Conservation (phyloP, 164 flowering plant species). For the Dillenia turbinata region DNA sequence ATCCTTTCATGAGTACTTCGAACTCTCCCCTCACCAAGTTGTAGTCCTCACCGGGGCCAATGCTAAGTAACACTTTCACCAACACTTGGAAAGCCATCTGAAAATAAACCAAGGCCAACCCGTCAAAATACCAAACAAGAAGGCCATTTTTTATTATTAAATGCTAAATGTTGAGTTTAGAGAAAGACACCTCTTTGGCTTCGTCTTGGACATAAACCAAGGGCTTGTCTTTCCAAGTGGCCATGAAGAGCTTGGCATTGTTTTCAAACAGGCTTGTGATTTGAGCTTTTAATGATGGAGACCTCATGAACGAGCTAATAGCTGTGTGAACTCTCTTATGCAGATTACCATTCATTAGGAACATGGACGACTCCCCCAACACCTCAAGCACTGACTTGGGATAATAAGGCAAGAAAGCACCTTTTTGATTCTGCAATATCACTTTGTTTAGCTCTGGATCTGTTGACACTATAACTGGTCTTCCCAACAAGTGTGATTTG, state of each 20-base stretch:
- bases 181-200: conserved; percentile 48
- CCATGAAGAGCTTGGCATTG: conserved; percentile 37
- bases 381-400: conserved; percentile 74
- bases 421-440: conserved; percentile 72
- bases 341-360: conserved; percentile 57
- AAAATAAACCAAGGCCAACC: too few relatives aligned
- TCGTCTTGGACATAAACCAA: conserved; percentile 64
- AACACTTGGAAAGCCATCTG: conserved; percentile 80
- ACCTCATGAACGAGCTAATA: conserved; percentile 65
- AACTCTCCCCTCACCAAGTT: conserved; percentile 62
- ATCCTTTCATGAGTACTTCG: conserved; percentile 70
- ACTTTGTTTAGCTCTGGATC: conserved; percentile 88
- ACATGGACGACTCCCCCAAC: conserved; percentile 67
- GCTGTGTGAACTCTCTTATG: conserved; percentile 77
- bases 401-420: conserved; percentile 62
- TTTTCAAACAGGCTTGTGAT: conserved; percentile 53
- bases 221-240: conserved; percentile 43
- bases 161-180: neutral
- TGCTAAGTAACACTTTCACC: conserved; percentile 69
- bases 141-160: too few relatives aligned
- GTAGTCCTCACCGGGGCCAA: conserved; percentile 70
- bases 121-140: too few relatives aligned
- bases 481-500: conserved; percentile 77
- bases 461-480: conserved; percentile 76
- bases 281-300: conserved; percentile 62